Base-by-base conservation (phyloP, 768 basidiomycete genomes). In the Trichaptum fuscoviolaceum region DNA sequence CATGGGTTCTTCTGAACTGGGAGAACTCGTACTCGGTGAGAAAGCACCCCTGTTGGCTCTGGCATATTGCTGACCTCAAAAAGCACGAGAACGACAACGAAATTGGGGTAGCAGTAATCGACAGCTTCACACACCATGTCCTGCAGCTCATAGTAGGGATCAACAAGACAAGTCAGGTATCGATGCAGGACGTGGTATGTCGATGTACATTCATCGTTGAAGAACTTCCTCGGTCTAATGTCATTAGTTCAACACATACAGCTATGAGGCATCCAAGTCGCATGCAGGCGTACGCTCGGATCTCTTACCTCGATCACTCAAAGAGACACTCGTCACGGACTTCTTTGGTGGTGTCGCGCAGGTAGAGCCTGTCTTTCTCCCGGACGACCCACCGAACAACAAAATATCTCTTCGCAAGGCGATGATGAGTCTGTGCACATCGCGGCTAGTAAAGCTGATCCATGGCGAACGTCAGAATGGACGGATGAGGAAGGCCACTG, bases 71-170 rank as follows among this genome's bases (percentile, higher is more conserved):
- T 9, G 42, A 34, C 58, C 36, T 58, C 15, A 57, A 15, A 0
- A 70, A 98, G 95, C 89, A 98, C 71, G 91, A 93, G 73, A 93
- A 92, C 72, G 97, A 99, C 79, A 81, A 88, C 36, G 96, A 98
- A 69, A 88, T 99, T 30, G 97, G 97, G 2, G 93, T 99, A 0
- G 89, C 95, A 0, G 95, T 99, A 62, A 97, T 98, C 68, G 97
- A 99, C 74, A 87, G 88, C 17, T 99, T 87, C 74, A 99, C 96
- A 0, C 97, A 99, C 77, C 91, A 91, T 72, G 82, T 96, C 30
- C 85, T 99, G 10, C 85, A 95, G 69, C 95, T 87, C 75, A 88
- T 99, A 83, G 97, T 99, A 75, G 84, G 86, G 20, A 89, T 96
- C 71, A 93, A 95, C 78, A 97, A 97, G 77, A 96, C 96, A 0